Evolutionary conservation across 108 stramenopile genomes (phyloP).

Genomic region (Phaeodactylum tricornutum): DNA sequence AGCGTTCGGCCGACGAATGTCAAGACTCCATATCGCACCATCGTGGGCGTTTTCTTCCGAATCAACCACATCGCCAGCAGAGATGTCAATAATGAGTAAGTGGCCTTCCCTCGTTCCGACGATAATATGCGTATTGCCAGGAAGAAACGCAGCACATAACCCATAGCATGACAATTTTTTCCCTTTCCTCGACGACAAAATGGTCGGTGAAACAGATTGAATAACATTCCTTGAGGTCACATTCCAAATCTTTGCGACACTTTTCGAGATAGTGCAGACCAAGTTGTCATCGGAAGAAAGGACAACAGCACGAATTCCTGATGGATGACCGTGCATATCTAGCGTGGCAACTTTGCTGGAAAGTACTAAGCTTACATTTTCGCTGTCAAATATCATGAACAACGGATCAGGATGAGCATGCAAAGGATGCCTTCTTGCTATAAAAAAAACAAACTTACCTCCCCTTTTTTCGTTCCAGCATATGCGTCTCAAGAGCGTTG

Average conservation of each 20-base stretch:
- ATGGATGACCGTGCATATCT: constrained; percentile 90
- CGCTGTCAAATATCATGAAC: no score
- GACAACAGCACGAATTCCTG: constrained; percentile 87
- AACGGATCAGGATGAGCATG: no score
- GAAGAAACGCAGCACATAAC: constrained; percentile 86
- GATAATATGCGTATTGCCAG: constrained; percentile 79
- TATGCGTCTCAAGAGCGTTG: constrained; percentile 86
- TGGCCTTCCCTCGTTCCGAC: constrained; percentile 84
- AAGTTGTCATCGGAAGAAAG: constrained; percentile 82
- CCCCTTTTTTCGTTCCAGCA: constrained; percentile 29
- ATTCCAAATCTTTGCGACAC: constrained; percentile 90
- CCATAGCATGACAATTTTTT: constrained; percentile 58
- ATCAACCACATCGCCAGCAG: constrained; percentile 71
- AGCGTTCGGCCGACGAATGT: constrained; percentile 47
- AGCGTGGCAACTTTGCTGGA: constrained; percentile 38
- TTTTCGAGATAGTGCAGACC: constrained; percentile 83
- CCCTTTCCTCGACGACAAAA: constrained; percentile 11
- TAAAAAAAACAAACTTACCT: no score
- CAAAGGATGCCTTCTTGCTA: no score
- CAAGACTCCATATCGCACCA: constrained; percentile 81
- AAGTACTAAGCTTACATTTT: no score
- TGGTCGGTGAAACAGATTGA: constrained; percentile 51
- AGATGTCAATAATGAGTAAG: constrained; percentile 68
- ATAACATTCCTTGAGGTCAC: constrained; percentile 71
- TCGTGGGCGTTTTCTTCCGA: constrained; percentile 74